Evolutionary conservation across 176 grass and related monocot species (phyloP), one percentile per base, ranked within the genome.

Genomic region (Chrysopogon serrulatus): DNA sequence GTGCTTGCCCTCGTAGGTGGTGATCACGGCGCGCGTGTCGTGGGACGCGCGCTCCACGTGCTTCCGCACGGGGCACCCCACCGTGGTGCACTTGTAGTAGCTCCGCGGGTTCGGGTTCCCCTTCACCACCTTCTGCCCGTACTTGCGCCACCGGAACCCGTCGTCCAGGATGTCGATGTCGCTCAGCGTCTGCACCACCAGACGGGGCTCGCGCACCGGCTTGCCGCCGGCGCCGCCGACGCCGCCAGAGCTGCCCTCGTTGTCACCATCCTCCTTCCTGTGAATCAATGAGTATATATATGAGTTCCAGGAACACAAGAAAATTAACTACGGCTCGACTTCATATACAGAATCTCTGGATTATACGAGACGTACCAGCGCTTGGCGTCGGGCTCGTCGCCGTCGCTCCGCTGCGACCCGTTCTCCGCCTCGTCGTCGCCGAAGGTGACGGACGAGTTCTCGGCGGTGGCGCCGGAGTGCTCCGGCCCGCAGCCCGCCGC

Each of bases 31-130:
- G 69, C 92, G 87, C 12, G 23, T 15, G 85, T 94, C 92, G 7
- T 94, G 76, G 18, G 66, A 78, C 12, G 92, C 92, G 60, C 92
- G 84, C 86, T 94, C 92, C 21, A 94, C 92, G 67, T 94, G 92
- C 89, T 94, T 94, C 10, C 92, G 84, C 77, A 94, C 92, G 34
- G 92, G 89, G 86, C 92, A 94, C 0, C 89, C 92, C 2, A 18
- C 33, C 30, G 89, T 89, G 11, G 92, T 94, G 92, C 92, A 94
- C 67, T 94, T 94, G 92, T 94, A 94, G 86, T 94, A 94, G 92
- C 92, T 94, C 84, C 92, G 75, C 3, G 89, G 89, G 79, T 94
- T 94, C 0, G 92, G 92, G 33, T 94, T 94, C 12, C 92, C 89
- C 80, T 94, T 94, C 15, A 94, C 92, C 3, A 94, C 88, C 69